phyloP scores from a whole-genome alignment of 2,329 filamentous ascomycete genomes.

The Sporothrix humicola region DNA sequence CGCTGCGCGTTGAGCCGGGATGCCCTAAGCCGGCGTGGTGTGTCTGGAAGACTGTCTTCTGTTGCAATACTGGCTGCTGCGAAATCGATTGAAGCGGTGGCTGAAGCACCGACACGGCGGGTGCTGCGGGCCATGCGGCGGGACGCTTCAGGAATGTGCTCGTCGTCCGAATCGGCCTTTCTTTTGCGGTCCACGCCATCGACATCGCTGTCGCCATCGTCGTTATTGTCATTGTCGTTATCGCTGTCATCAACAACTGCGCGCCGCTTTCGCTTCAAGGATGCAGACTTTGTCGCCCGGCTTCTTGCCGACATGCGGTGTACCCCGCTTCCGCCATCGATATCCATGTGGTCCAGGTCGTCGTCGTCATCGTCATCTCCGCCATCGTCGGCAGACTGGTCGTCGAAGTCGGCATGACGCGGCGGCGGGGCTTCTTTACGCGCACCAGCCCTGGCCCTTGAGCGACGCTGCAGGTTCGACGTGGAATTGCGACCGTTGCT shows the following conservation, averaged over 20 bases:
- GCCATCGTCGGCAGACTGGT: not conserved
- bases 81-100: not conserved
- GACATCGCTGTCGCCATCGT: conserved; percentile 25
- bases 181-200: not conserved
- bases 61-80: not conserved
- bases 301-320: not conserved
- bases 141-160: not conserved
- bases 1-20: not conserved
- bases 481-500: conserved; percentile 12
- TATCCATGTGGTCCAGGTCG: conserved; percentile 24
- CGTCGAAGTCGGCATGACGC: not conserved
- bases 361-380: conserved; percentile 9
- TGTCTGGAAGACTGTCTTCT: not conserved
- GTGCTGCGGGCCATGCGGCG: not conserved
- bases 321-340: conserved; percentile 25
- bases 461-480: not conserved
- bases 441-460: conserved; percentile 33
- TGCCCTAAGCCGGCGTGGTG: conserved; percentile 11
- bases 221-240: conserved; percentile 25
- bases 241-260: not conserved
- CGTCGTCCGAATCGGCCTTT: not conserved
- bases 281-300: conserved; percentile 25
- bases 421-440: conserved; percentile 39
- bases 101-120: conserved; percentile 7
- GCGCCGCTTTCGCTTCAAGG: conserved; percentile 36